Percentiles rank a stretch among this genome's conserved stretches.
Conservation (phyloP, 257 asterid genomes). For the Solanum sitiens region DNA sequence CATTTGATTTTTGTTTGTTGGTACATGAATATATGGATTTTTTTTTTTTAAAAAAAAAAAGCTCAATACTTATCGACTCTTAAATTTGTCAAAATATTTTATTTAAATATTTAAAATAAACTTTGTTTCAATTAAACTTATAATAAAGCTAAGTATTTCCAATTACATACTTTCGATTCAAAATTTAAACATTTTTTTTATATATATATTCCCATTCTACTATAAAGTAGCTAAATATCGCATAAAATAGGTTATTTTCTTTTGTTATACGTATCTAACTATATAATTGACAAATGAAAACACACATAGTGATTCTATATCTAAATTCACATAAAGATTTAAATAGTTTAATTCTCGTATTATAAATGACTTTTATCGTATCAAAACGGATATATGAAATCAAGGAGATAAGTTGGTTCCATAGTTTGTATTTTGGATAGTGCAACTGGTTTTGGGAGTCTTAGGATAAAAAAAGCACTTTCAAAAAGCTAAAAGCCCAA, state of each 20-base stretch:
- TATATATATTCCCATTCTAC: not conserved
- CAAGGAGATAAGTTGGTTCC: no score
- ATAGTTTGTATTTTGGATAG: not conserved
- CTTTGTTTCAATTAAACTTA: no score
- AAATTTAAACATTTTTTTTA: no score
- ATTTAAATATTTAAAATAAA: no score
- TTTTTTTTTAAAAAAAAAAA: no score
- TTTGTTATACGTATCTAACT: no score
- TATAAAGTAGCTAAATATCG: not conserved
- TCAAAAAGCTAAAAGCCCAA: not conserved
- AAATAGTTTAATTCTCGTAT: rapidly evolving
- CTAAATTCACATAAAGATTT: not conserved
- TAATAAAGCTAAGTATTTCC: not conserved
- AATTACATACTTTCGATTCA: no score
- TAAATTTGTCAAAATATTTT: not conserved
- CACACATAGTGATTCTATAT: not conserved
- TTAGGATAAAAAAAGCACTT: not conserved
- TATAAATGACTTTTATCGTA: not conserved
- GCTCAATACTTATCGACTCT: no score
- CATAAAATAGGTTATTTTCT: no score
- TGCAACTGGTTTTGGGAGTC: not conserved
- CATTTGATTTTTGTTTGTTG: not conserved
- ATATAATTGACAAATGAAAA: no score
- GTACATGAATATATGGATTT: not conserved
- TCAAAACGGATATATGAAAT: not conserved